Evolutionary conservation across 2,329 filamentous ascomycete genomes (phyloP).

Genomic region (Alternaria ventricosa): DNA sequence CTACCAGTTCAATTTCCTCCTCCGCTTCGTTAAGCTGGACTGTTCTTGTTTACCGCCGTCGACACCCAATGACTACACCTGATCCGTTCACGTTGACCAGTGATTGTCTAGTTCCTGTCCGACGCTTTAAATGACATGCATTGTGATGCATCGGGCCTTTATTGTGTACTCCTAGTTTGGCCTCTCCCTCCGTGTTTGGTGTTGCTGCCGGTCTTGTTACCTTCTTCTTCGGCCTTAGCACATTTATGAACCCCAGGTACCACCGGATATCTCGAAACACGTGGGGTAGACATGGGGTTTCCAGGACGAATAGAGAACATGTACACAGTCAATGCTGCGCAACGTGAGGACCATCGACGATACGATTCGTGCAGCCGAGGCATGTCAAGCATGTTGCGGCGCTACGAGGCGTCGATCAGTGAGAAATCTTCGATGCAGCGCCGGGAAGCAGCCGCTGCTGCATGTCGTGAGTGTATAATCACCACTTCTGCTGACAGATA

Average conservation of each 20-base stretch:
- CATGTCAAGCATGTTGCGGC: slow-evolving; percentile 1
- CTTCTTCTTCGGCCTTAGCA: slow-evolving; percentile 32
- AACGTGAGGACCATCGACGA: slow-evolving; percentile 4
- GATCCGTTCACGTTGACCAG: slow-evolving; percentile 18
- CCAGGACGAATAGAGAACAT: neutral
- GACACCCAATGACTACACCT: slow-evolving; percentile 10
- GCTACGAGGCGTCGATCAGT: neutral
- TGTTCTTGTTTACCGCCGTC: neutral
- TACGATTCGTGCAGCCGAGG: slow-evolving; percentile 2
- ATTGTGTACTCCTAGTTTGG: slow-evolving; percentile 11
- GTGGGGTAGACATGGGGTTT: neutral
- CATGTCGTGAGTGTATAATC: neutral
- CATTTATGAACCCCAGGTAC: neutral
- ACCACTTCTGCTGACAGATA: neutral
- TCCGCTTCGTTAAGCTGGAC: slow-evolving; percentile 5
- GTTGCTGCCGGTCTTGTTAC: slow-evolving; percentile 20
- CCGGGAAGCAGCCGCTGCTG: neutral
- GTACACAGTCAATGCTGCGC: neutral
- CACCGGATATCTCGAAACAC: slow-evolving; percentile 4
- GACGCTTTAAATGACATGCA: slow-evolving; percentile 12
- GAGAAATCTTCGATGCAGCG: neutral
- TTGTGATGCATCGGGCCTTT: slow-evolving; percentile 20
- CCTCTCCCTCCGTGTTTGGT: slow-evolving; percentile 10
- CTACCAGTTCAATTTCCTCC: slow-evolving; percentile 8
- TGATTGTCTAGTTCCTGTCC: neutral